A percentile compares a stretch with the other conserved stretches of the same genome.
phyloP scores from a whole-genome alignment of 495 filamentous ascomycete species.

The Penicillium maclennaniae region DNA sequence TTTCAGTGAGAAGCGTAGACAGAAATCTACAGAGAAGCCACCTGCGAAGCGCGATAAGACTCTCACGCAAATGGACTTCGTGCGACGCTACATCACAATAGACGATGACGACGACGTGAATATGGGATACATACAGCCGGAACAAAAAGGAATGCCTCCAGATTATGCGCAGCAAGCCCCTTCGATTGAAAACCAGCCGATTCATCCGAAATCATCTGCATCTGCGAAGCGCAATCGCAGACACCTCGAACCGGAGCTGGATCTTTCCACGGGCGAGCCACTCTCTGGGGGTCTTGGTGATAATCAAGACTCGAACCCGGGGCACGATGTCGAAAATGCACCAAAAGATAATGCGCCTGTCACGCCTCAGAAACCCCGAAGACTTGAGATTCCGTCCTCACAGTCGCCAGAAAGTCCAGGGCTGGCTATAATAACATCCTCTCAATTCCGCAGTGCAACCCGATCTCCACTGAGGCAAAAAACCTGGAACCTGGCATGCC shows the following conservation, averaged over 20 bases:
- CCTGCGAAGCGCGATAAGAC: constrained; percentile 36
- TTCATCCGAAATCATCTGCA: not conserved
- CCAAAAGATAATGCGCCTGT: constrained; percentile 8
- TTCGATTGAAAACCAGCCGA: not conserved
- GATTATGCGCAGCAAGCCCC: not conserved
- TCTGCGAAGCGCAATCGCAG: constrained; percentile 14
- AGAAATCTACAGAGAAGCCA: constrained; percentile 23
- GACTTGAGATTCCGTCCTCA: constrained; percentile 41
- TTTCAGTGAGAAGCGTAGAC: constrained; percentile 15
- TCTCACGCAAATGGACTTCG: constrained; percentile 47
- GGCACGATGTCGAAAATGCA: not conserved
- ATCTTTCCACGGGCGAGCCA: constrained; percentile 28
- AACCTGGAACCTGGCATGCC: not conserved
- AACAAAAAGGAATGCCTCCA: constrained; percentile 11
- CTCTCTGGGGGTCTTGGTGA: constrained; percentile 8
- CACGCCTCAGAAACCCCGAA: constrained; percentile 35
- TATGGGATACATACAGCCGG: constrained; percentile 32
- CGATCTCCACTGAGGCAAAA: constrained; percentile 26
- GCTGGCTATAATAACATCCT: constrained; percentile 37
- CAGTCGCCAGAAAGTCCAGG: constrained; percentile 46
- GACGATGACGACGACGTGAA: constrained; percentile 38
- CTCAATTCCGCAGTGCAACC: constrained; percentile 34
- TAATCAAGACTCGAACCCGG: constrained; percentile 7
- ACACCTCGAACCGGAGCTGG: constrained; percentile 17
- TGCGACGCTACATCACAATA: constrained; percentile 38